Evolutionary conservation across 768 basidiomycete species (phyloP).

Genomic region (Lactarius deliciosus): DNA sequence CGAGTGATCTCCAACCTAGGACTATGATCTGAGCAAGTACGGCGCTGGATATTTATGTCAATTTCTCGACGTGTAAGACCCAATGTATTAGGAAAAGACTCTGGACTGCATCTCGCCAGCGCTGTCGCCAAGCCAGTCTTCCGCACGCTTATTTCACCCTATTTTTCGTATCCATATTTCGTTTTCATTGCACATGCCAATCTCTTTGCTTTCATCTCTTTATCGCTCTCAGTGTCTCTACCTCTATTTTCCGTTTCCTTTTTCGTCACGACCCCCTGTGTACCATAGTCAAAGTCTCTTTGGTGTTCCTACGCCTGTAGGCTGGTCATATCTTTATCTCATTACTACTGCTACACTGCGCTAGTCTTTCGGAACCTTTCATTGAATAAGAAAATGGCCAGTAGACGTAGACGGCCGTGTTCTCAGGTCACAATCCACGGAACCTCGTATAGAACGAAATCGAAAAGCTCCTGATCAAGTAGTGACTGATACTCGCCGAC

Average conservation of each 20-base stretch:
- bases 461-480: conserved; percentile 94
- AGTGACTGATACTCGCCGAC: conserved; percentile 89
- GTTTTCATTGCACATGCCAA: conserved; percentile 23
- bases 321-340: conserved; percentile 60
- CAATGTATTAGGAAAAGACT: conserved; percentile 31
- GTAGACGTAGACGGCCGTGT: conserved; percentile 22
- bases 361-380: conserved; percentile 21
- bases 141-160: conserved; percentile 20
- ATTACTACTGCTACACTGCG: conserved; percentile 29
- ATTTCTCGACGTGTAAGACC: conserved; percentile 25
- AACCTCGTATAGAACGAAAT: conserved; percentile 93
- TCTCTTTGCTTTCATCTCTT: conserved; percentile 28
- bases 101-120: conserved; percentile 25
- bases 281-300: conserved; percentile 42
- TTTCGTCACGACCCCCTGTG: conserved; percentile 28
- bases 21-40: conserved; percentile 30
- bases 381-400: conserved; percentile 23
- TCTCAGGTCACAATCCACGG: conserved; percentile 82
- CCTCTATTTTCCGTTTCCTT: conserved; percentile 14
- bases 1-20: conserved; percentile 65
- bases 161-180: conserved; percentile 26
- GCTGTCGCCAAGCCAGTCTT: conserved; percentile 19
- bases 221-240: conserved; percentile 18
- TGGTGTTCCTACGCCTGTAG: conserved; percentile 52
- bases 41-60: conserved; percentile 22